Conservation (phyloP, 208 protist genomes). For the Acanthamoeba triangularis region DNA sequence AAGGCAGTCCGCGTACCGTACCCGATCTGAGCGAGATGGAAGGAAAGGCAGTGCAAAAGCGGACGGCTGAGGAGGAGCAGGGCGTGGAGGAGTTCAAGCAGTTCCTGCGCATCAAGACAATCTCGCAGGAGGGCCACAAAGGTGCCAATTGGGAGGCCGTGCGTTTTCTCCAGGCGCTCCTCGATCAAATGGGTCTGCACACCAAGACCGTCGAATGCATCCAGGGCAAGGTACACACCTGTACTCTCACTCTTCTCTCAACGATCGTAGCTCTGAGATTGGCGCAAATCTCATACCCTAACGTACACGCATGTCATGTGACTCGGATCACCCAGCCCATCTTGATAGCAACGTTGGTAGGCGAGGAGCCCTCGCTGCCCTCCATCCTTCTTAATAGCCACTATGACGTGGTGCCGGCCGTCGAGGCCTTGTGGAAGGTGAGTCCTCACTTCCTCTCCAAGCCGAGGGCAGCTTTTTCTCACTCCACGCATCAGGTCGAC, state of each 20-base stretch:
- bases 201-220: slow-evolving; percentile 49
- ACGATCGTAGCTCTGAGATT: background rate
- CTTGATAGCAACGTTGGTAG: slow-evolving; percentile 51
- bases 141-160: slow-evolving; percentile 64
- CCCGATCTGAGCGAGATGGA: background rate
- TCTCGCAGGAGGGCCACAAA: slow-evolving; percentile 56
- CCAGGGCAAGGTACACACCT: slow-evolving; percentile 3
- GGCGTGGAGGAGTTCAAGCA: slow-evolving; percentile 68
- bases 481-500: background rate
- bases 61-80: slow-evolving; percentile 2
- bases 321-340: background rate
- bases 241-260: background rate
- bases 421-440: slow-evolving; percentile 83
- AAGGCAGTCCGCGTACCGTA: too few relatives aligned
- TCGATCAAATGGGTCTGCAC: background rate
- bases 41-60: background rate
- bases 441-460: too few relatives aligned
- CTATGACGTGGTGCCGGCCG: slow-evolving; percentile 92
- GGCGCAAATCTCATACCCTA: background rate
- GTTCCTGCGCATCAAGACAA: slow-evolving; percentile 56
- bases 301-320: background rate
- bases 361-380: slow-evolving; percentile 84
- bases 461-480: slow-evolving; percentile 76
- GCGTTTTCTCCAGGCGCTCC: background rate
- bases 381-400: slow-evolving; percentile 91